phyloP scores from a whole-genome alignment of 352 stramenopile genomes.

The Globisporangium ultimum region DNA sequence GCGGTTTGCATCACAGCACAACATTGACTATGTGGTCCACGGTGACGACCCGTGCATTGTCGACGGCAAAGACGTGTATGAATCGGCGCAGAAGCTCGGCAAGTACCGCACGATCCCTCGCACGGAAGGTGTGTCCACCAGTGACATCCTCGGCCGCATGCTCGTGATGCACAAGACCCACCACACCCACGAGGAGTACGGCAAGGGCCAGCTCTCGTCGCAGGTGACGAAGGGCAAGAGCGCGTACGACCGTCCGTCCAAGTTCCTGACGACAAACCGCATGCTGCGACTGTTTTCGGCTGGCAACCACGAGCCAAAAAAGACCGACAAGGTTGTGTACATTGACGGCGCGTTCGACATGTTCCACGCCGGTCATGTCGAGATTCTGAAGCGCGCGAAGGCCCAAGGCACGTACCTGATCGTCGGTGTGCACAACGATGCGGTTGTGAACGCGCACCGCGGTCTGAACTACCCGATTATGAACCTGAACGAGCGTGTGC shows the following conservation, averaged over 20 bases:
- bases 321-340: conserved; percentile 94
- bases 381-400: conserved; percentile 93
- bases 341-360: conserved; percentile 98
- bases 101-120: conserved; percentile 96
- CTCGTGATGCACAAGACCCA: conserved; percentile 95
- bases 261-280: conserved; percentile 95
- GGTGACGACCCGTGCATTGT: conserved; percentile 99
- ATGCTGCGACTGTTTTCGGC: conserved; percentile 93
- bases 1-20: conserved; percentile 48
- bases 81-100: conserved; percentile 93
- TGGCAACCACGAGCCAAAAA: conserved; percentile 85
- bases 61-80: conserved; percentile 98
- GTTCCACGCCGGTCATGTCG: conserved; percentile 98
- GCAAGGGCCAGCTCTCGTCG: conserved; percentile 76
- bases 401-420: conserved; percentile 94
- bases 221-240: conserved; percentile 47
- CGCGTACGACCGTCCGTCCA: conserved; percentile 75
- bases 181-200: conserved; percentile 82
- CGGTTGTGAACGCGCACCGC: conserved; percentile 85
- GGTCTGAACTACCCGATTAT: conserved; percentile 96
- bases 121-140: conserved; percentile 97
- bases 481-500: conserved; percentile 97
- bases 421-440: conserved; percentile 96
- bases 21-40: conserved; percentile 99
- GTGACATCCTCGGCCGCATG: conserved; percentile 98